These are phyloP conservation scores for Gossypium turneri DNA, from an alignment of 345 rosid species.

Conservation along the genomic window DNA sequence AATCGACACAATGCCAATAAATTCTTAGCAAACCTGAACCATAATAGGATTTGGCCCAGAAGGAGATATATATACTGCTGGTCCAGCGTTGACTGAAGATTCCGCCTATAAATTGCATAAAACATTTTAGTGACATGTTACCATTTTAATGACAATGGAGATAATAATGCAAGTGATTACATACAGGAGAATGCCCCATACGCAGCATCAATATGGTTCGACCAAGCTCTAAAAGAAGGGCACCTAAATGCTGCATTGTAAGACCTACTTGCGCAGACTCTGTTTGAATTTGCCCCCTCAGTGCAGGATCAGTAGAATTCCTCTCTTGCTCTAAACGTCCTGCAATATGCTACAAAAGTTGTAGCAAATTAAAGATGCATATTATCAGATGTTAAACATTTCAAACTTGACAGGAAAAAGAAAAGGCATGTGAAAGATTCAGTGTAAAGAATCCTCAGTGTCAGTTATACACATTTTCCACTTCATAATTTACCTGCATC, in stretches of 20 bases:
- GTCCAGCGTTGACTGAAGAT: slow-evolving; percentile 78
- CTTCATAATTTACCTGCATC: neutral
- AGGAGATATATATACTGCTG: slow-evolving; percentile 88
- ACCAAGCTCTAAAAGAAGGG: slow-evolving; percentile 92
- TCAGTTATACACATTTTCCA: neutral
- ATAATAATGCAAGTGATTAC: slow-evolving; percentile 4
- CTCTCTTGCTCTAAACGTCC: slow-evolving; percentile 77
- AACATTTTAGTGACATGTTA: neutral
- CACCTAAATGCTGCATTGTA: slow-evolving; percentile 82
- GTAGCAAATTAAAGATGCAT: slow-evolving; percentile 45
- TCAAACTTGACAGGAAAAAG: neutral
- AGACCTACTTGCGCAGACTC: slow-evolving; percentile 68
- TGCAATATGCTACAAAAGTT: slow-evolving; percentile 75
- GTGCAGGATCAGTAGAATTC: slow-evolving; percentile 51
- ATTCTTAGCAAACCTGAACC: slow-evolving; percentile 66
- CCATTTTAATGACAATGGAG: neutral
- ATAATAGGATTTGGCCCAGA: slow-evolving; percentile 93
- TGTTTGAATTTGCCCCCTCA: slow-evolving; percentile 70
- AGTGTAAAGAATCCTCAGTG: neutral
- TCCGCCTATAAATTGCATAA: slow-evolving; percentile 45
- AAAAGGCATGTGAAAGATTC: slow-evolving; percentile 5
- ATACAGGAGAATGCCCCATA: slow-evolving; percentile 77
- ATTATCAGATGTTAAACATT: slow-evolving; percentile 36
- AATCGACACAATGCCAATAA: neutral
- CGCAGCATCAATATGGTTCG: slow-evolving; percentile 75